A percentile compares a stretch with the other conserved stretches of the same genome.
Conservation (phyloP, 352 stramenopile species). For the Pythium myriotylum region DNA sequence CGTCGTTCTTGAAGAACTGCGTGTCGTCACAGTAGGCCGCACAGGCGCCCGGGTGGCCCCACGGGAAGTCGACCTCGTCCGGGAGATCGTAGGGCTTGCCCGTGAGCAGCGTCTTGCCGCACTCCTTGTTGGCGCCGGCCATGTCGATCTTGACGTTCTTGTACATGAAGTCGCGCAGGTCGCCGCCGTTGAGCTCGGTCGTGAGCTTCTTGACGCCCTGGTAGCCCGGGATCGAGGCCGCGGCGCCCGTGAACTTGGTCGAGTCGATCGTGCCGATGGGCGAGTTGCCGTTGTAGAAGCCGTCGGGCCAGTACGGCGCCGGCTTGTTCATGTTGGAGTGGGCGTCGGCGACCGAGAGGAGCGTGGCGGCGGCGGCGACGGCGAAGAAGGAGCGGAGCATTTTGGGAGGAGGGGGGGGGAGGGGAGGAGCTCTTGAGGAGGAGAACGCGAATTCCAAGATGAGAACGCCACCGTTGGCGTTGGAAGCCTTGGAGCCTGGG, state of each 20-base stretch:
- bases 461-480: too few species aligned
- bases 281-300: slow-evolving; percentile 25
- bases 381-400: slow-evolving; percentile 24
- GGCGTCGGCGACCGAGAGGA: slow-evolving; percentile 11
- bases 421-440: neutral
- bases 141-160: slow-evolving; percentile 13
- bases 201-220: slow-evolving; percentile 17
- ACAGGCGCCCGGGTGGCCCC: slow-evolving; percentile 25
- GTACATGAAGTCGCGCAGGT: slow-evolving; percentile 11
- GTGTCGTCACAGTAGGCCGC: slow-evolving; percentile 26
- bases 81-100: slow-evolving; percentile 5
- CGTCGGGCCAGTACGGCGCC: slow-evolving; percentile 10
- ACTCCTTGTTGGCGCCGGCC: slow-evolving; percentile 16
- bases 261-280: slow-evolving; percentile 9
- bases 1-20: slow-evolving; percentile 11
- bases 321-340: slow-evolving; percentile 17
- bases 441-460: slow-evolving; percentile 16
- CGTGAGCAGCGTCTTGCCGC: slow-evolving; percentile 14
- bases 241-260: slow-evolving; percentile 10
- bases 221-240: slow-evolving; percentile 6
- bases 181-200: neutral
- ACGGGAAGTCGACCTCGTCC: slow-evolving; percentile 18
- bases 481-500: too few species aligned
- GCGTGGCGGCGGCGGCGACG: slow-evolving; percentile 10
- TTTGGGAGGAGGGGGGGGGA: neutral